Percentiles rank a stretch among this genome's conserved stretches.
Conservation (phyloP, 805 yeast species). For the Ogataea glucozyma region DNA sequence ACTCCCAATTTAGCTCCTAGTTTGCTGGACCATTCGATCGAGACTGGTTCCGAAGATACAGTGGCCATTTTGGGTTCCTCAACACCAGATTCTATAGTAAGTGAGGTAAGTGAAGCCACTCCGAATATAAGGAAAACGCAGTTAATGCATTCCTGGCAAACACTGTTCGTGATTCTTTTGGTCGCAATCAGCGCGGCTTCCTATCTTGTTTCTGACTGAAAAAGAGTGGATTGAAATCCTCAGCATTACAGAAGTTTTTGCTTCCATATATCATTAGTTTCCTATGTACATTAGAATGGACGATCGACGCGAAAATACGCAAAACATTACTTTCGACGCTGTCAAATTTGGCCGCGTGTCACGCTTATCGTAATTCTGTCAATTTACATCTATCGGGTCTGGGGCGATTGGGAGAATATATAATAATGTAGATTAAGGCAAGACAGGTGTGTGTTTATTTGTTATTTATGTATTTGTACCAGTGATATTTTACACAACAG, state of each 20-base stretch:
- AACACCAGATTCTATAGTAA: not conserved
- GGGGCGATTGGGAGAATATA: constrained; percentile 1
- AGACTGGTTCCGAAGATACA: not conserved
- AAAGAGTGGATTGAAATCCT: too few species aligned
- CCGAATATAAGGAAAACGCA: too few species aligned
- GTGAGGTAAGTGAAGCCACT: not conserved
- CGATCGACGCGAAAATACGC: constrained; percentile 15
- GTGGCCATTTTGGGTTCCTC: not conserved
- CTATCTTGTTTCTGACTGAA: constrained; percentile 15
- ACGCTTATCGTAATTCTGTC: constrained; percentile 17
- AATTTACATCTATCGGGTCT: constrained; percentile 14
- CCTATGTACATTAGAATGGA: constrained; percentile 9
- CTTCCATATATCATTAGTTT: not conserved
- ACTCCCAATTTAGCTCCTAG: not conserved
- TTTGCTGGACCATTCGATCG: not conserved
- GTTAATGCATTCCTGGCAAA: too few species aligned
- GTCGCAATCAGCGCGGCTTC: constrained; percentile 6
- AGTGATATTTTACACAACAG: not conserved
- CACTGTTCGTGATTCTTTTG: too few species aligned
- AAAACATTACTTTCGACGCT: constrained; percentile 7
- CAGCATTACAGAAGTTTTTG: too few species aligned
- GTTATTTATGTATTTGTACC: not conserved
- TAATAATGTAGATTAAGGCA: constrained; percentile 2
- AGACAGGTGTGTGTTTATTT: not conserved
- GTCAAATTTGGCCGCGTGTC: constrained; percentile 16